Base-by-base conservation (phyloP, 495 filamentous ascomycete genomes). In the Xylaria curta region DNA sequence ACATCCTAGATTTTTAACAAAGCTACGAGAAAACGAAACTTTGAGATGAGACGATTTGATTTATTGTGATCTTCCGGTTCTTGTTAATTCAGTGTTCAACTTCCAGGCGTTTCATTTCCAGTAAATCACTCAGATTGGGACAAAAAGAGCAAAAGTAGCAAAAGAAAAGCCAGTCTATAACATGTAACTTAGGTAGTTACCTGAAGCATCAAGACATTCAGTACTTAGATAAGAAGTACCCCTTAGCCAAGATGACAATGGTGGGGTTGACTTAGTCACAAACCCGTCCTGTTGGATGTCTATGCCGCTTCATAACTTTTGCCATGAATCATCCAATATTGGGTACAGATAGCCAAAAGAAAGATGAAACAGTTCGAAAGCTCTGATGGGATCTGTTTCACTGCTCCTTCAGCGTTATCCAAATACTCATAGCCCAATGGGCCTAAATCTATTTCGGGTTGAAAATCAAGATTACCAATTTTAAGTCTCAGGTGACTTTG, bases 171-270 rank as follows among this genome's bases (percentile, higher is more conserved):
- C 44, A 12, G 15, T 13, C 44, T 9, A 49, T 49, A 7, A n/a
- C 17, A 21, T n/a, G 46, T 21, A n/a, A n/a, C n/a, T n/a, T n/a
- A n/a, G n/a, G n/a, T n/a, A 49, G 46, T 5, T 4, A 21, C 49
- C 49, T 53, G 0, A 3, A 5, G 9, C 31, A 56, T 31, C 26
- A 31, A 28, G 2, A 38, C 31, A 36, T 60, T 33, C 2, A 60
- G 58, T 60, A 60, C 58, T 60, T 60, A 60, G 58, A 60, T 60
- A 60, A 60, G 58, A 38, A 21, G 58, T 36, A 60, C 58, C 8
- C 2, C 0, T 10, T 10, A 21, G 33, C 58, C 58, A 21, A 60
- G 31, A 36, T 10, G 28, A 24, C 31, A 60, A 38, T 38, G 58
- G 58, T 60, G 58, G 54, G 31, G 58, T 21, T n/a, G 8, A 46